These are phyloP conservation scores for Ephemerocybe angulata DNA, from an alignment of 768 basidiomycete genomes.

Conservation along the genomic window DNA sequence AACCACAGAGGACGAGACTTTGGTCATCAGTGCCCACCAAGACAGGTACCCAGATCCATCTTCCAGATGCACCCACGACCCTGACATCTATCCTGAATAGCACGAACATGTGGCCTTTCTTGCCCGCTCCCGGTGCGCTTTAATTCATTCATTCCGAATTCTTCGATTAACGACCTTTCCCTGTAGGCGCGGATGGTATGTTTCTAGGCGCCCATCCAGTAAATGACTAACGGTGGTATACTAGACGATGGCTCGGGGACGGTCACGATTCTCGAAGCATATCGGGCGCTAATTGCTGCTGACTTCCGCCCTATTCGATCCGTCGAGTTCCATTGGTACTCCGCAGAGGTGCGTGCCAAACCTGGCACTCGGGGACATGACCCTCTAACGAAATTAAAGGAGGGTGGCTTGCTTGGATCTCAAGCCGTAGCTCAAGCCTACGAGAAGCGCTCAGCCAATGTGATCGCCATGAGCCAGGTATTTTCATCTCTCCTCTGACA, in stretches of 20 bases:
- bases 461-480: conserved; percentile 84
- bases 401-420: conserved; percentile 82
- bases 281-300: conserved; percentile 64
- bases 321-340: conserved; percentile 84
- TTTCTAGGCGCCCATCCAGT: conserved; percentile 11
- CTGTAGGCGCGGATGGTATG: conserved; percentile 49
- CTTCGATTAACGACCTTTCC: conserved; percentile 17
- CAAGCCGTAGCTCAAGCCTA: conserved; percentile 86
- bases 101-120: conserved; percentile 75
- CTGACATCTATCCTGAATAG: conserved; percentile 28
- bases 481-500: conserved; percentile 10
- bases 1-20: conserved; percentile 51
- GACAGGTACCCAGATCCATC: conserved; percentile 52
- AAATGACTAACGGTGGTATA: conserved; percentile 20
- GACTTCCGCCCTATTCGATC: conserved; percentile 63
- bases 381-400: conserved; percentile 39
- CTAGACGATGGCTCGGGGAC: conserved; percentile 74
- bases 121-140: conserved; percentile 66
- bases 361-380: conserved; percentile 5
- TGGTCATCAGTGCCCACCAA: conserved; percentile 78
- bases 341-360: conserved; percentile 55
- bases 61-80: not conserved
- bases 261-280: conserved; percentile 78
- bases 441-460: conserved; percentile 55
- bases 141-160: conserved; percentile 8